Conservation (phyloP, 2,329 filamentous ascomycete genomes). For the Pyricularia pennisetigena region DNA sequence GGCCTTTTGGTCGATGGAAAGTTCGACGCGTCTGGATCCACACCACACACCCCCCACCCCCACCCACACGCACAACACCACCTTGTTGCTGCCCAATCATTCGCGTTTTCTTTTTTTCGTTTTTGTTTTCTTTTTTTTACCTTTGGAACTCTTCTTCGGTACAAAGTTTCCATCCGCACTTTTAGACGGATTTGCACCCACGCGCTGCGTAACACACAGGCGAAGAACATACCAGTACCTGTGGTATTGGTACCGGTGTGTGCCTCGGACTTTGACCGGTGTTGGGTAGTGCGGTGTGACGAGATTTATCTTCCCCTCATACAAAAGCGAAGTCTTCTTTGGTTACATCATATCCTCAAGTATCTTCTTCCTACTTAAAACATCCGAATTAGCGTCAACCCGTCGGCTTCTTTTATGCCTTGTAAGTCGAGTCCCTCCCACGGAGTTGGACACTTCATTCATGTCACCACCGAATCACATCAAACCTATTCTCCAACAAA, state of each 20-base stretch:
- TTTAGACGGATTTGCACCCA: neutral
- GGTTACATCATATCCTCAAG: too few relatives aligned
- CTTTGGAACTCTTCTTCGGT: neutral
- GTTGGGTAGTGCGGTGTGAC: neutral
- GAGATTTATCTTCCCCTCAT: neutral
- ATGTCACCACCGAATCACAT: too few relatives aligned
- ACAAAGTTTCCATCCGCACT: neutral
- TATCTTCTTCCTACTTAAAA: neutral
- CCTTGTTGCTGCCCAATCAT: neutral
- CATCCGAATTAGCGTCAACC: neutral
- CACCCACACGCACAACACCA: neutral
- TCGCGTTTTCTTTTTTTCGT: too few relatives aligned
- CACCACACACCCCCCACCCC: neutral
- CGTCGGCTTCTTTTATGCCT: neutral
- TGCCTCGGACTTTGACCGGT: neutral
- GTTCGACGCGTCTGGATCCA: neutral
- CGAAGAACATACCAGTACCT: neutral
- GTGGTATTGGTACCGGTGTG: neutral
- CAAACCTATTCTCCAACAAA: neutral
- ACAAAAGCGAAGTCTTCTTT: too few relatives aligned
- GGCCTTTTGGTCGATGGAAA: neutral
- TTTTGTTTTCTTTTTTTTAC: too few relatives aligned
- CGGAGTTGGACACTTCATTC: neutral
- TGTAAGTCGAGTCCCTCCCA: neutral
- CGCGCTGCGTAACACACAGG: neutral